A percentile compares a stretch with the other conserved stretches of the same genome.
These are phyloP conservation scores for Metarhizium sp. DNA, from an alignment of 2,329 filamentous ascomycete genomes.

Conservation along the genomic window DNA sequence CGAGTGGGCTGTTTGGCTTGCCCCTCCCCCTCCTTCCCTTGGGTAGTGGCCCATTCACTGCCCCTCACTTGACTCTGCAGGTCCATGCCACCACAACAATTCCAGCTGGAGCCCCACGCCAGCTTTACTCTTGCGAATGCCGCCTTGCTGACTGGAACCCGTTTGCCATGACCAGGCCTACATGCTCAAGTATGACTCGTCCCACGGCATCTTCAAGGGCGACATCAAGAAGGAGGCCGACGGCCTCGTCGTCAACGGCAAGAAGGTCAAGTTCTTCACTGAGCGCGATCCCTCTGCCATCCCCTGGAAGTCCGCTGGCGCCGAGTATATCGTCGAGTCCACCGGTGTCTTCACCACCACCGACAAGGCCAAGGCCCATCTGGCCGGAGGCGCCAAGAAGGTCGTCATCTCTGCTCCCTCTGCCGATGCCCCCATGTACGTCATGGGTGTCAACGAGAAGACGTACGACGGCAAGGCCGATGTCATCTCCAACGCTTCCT, in stretches of 20 bases:
- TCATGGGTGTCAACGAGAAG: constrained; percentile 98
- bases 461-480: constrained; percentile 82
- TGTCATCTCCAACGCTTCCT: constrained; percentile 98
- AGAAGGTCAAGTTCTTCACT: constrained; percentile 88
- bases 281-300: constrained; percentile 86
- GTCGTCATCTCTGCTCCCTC: constrained; percentile 89
- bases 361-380: constrained; percentile 89
- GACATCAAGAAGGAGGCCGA: constrained; percentile 62
- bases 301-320: constrained; percentile 80
- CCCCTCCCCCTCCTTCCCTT: constrained; percentile 9
- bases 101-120: not conserved
- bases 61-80: not conserved
- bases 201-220: constrained; percentile 95
- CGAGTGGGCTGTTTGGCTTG: not conserved
- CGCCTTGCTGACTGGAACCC: not conserved
- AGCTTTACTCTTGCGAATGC: not conserved
- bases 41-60: not conserved
- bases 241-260: constrained; percentile 83
- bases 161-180: constrained; percentile 57
- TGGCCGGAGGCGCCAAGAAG: constrained; percentile 97
- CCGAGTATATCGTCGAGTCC: constrained; percentile 93
- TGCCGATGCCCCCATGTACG: constrained; percentile 98
- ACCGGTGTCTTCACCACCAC: constrained; percentile 99
- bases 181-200: constrained; percentile 99
- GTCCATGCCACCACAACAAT: not conserved